These are phyloP conservation scores for Gracilaria caudata DNA, from an alignment of 23 red algal species.

Conservation along the genomic window DNA sequence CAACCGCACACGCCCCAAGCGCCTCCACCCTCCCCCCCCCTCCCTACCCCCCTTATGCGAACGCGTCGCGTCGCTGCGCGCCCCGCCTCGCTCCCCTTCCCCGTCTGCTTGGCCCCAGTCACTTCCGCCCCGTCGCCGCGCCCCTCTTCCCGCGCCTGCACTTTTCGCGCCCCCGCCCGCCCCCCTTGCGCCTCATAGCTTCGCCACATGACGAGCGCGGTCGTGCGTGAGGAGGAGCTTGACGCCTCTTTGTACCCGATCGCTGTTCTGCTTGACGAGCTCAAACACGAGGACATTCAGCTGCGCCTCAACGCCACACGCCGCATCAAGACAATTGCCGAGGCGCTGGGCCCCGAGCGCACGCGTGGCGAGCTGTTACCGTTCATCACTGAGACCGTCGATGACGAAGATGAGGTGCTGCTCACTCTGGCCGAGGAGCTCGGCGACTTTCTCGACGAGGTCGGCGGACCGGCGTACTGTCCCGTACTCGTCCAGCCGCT, in stretches of 20 bases:
- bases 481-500: slow-evolving; percentile 80
- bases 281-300: slow-evolving; percentile 92
- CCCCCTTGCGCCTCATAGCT: neutral
- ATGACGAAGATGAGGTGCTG: slow-evolving; percentile 98
- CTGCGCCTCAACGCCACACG: slow-evolving; percentile 88
- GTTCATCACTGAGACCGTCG: slow-evolving; percentile 96
- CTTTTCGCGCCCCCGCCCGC: neutral
- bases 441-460: slow-evolving; percentile 83
- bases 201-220: slow-evolving; percentile 34
- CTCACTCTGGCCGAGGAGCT: slow-evolving; percentile 91
- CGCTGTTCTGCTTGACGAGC: slow-evolving; percentile 95
- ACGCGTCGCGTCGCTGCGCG: neutral
- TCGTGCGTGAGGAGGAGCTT: slow-evolving; percentile 59
- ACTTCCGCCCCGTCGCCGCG: neutral
- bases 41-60: slow-evolving; percentile 15
- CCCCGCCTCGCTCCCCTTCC: neutral
- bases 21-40: neutral
- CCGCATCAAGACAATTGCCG: slow-evolving; percentile 86
- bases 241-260: slow-evolving; percentile 81
- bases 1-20: neutral
- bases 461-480: slow-evolving; percentile 83
- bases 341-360: slow-evolving; percentile 89
- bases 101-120: neutral
- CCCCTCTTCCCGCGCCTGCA: neutral
- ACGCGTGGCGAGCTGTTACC: slow-evolving; percentile 95